Evolutionary conservation across 2,329 filamentous ascomycete species (phyloP).

Genomic region (Leptographium wingfieldii): DNA sequence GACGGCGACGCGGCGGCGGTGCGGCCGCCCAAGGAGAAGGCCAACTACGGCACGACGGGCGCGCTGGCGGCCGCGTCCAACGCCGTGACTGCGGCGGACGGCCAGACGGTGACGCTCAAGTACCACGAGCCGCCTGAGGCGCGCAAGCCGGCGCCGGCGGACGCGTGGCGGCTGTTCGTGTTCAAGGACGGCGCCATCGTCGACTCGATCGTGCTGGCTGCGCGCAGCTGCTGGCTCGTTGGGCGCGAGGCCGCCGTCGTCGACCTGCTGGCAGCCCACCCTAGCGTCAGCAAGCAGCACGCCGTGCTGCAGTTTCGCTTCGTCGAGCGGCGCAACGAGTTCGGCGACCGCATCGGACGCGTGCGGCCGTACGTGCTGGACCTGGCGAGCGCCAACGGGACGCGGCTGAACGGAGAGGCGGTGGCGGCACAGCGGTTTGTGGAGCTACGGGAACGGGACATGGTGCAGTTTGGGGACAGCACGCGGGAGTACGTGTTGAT

Average conservation of each 20-base stretch:
- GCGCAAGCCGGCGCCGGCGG: slow-evolving; percentile 66
- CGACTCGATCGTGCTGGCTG: slow-evolving; percentile 65
- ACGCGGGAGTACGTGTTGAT: slow-evolving; percentile 93
- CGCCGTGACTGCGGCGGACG: slow-evolving; percentile 20
- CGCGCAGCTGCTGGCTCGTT: slow-evolving; percentile 80
- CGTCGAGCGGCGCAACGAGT: slow-evolving; percentile 73
- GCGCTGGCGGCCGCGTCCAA: slow-evolving; percentile 82
- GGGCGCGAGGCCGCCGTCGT: slow-evolving; percentile 71
- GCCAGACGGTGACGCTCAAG: slow-evolving; percentile 33
- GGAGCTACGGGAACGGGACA: slow-evolving; percentile 78
- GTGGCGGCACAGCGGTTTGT: slow-evolving; percentile 69
- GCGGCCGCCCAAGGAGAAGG: slow-evolving; percentile 56
- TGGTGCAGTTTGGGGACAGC: slow-evolving; percentile 77
- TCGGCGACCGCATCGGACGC: slow-evolving; percentile 65
- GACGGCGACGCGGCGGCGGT: slow-evolving; percentile 22
- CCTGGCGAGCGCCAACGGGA: slow-evolving; percentile 87
- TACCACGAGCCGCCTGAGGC: slow-evolving; percentile 94
- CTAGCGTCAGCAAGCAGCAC: slow-evolving; percentile 90
- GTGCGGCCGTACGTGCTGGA: slow-evolving; percentile 87
- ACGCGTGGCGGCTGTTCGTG: slow-evolving; percentile 81
- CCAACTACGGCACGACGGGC: slow-evolving; percentile 74
- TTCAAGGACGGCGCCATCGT: slow-evolving; percentile 77
- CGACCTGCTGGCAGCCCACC: slow-evolving; percentile 76
- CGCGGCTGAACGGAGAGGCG: slow-evolving; percentile 62
- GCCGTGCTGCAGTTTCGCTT: slow-evolving; percentile 89